phyloP scores from a whole-genome alignment of 257 asterid genomes.

The Parsonsia alboflavescens region DNA sequence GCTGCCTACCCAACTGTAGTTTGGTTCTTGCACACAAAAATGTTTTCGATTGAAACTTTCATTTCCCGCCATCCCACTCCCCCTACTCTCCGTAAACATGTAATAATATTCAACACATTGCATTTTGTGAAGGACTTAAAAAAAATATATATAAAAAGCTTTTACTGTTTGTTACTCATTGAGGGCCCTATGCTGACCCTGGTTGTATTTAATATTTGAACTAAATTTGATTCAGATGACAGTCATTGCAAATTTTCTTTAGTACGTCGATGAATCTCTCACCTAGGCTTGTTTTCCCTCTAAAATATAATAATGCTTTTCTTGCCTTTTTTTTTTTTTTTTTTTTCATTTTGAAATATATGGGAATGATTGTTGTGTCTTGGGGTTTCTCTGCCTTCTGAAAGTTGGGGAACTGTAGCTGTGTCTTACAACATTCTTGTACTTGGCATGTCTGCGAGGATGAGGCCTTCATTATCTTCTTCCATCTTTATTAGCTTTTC shows the following conservation, averaged over 20 bases:
- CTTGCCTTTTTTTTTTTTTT: no score
- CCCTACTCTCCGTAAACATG: no score
- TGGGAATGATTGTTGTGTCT: neutral
- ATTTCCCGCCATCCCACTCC: no score
- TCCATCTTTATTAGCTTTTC: neutral
- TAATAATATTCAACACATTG: no score
- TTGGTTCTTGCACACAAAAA: neutral
- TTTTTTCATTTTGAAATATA: neutral
- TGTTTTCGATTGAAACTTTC: neutral
- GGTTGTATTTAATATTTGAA: neutral
- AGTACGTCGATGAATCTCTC: neutral
- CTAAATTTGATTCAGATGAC: neutral
- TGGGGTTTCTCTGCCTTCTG: neutral
- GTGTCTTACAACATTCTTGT: neutral
- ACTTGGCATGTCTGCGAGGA: neutral
- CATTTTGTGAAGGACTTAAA: neutral
- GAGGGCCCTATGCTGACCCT: neutral
- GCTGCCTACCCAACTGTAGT: neutral
- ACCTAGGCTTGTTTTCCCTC: neutral
- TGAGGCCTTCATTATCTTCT: neutral
- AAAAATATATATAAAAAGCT: neutral
- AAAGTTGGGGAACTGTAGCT: neutral
- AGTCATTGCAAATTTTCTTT: neutral
- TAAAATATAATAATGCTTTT: no score
- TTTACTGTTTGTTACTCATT: neutral